Evolutionary conservation across 164 flowering plant genomes (phyloP), one percentile per base, ranked within the genome.

Genomic region (Berberis thunbergii): DNA sequence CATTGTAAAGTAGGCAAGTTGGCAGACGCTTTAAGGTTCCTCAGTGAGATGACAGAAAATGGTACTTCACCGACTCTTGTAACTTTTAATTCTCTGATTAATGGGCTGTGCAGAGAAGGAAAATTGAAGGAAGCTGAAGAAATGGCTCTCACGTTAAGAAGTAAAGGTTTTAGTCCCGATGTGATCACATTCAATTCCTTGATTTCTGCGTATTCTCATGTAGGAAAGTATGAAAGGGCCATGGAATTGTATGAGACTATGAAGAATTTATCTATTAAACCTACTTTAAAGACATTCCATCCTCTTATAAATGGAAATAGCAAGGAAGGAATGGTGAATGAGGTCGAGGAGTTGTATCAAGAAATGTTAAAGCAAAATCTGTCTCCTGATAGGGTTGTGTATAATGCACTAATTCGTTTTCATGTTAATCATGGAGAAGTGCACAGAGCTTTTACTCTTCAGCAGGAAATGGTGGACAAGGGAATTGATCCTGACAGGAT

Each of bases 141-240:
- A 43, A 5, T 60, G 49, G 40, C 42, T 7, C 46, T 4, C 1
- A 11, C 38, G 4, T 60, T 60, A 13, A 43, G 9, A 13, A 44
- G 49, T 45, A 4, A 44, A 60, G 62, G 42, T 43, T 26, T 60
- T 26, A 60, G 41, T 45, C 63, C 63, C 13, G 63, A 60, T 60
- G 63, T 45, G 50, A 5, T 60, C 48, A 60, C 63, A n/a, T 60
- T n/a, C 41, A 60, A 45, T 45, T 45, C 63, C 63, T 12, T 44
- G 8, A 60, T 60, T 60, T 45, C 41, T 1, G 52, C 50, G 9
- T 60, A 60, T 45, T 60, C 10, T 9, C 48, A 45, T 60, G 13
- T 45, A 45, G 63, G 63, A 43, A 60, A 60, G n/a, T 5, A 49
- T 41, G 13, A 43, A 40, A 44, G 26, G 45, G 52, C 63, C 41